Base-by-base conservation (phyloP, 257 asterid genomes). In the Echium plantagineum region DNA sequence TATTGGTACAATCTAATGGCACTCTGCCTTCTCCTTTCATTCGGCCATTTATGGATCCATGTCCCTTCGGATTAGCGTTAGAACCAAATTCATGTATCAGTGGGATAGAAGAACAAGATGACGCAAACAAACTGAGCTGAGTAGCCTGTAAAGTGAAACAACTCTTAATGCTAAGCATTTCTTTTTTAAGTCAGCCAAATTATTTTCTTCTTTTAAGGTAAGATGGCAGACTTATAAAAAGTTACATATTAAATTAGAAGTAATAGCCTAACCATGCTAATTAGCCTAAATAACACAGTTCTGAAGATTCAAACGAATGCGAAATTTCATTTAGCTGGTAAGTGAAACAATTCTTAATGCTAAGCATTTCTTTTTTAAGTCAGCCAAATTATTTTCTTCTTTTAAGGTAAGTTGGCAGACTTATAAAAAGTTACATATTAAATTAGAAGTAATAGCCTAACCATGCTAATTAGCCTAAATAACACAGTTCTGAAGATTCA, bases 71-170 rank as follows among this genome's bases (percentile, higher is more conserved):
- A 51, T 17, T 53, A 53, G 57, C 58, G 62, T 78, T 65, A 63
- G 80, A 66, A 60, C 76, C 68, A 72, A 69, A 73, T 63, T 59
- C 73, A 21, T 81, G 73, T 82, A 78, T 81, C 60, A 66, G 69
- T 21, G 85, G 71, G 26, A 82, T 82, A 68, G 82, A 70, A 55
- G 78, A 79, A 69, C 85, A 76, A 60, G 89, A 73, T 49, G 83
- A 71, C 62, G 71, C 84, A 17, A 78, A 52, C 9, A 83, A 71
- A 68, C 66, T 80, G 61, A 72, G 91, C 63, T 74, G 77, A 71
- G 71, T 87, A 66, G 78, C 94, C 99, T 93, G 74, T 60, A 76
- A 64, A 52, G 75, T 65, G 63, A 59, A 56, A 68, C 72, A 70
- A 65, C 59, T 51, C 67, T 73, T 67, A n/a, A n/a, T n/a, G n/a